Base-by-base conservation (phyloP, 805 yeast species). In the Yamadazyma akitaensis region DNA sequence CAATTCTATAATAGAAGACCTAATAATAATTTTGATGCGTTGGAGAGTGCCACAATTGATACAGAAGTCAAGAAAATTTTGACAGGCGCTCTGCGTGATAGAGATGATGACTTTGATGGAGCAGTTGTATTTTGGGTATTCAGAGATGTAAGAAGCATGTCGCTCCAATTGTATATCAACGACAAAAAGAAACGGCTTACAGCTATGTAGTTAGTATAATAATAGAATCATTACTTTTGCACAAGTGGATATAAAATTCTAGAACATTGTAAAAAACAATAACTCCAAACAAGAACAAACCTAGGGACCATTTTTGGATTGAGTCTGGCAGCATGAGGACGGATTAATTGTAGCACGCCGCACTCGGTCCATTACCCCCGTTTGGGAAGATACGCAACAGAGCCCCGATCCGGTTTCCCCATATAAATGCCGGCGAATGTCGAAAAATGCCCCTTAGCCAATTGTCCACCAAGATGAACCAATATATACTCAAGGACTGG, bases 121-220 rank as follows among this genome's bases (percentile, higher is more conserved):
- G 53, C 59, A 3, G 51, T 53, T 13, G 56, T 57, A 14, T 58
- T 53, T 37, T 58, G 62, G 62, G 57, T 57, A 24, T 58, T 58
- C 30, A 40, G 62, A 42, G 62, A 58, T 32, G 54, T 53, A 2
- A 37, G 62, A 42, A 57, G 61, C 43, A 54, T 58, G 60, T 48
- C 56, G 1, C 39, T 58, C 11, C 58, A 58, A 43, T 35, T 49
- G 36, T 52, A 52, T 25, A 48, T 52, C 3, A 46, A 50, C 18
- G 53, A 50, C 8, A 43, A 44, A 18, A 42, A 42, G 37, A 36
- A 24, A 25, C 30, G 43, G 16, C 37, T 5, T 13, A 9, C n/a
- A 4, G n/a, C n/a, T 11, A 5, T 13, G n/a, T 28, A 28, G 32
- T 13, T 28, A 28, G 10, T 28, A 28, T 11, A 12, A 9, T 28